Conservation (phyloP, 306 rosid species). For the Crotalaria pallida region DNA sequence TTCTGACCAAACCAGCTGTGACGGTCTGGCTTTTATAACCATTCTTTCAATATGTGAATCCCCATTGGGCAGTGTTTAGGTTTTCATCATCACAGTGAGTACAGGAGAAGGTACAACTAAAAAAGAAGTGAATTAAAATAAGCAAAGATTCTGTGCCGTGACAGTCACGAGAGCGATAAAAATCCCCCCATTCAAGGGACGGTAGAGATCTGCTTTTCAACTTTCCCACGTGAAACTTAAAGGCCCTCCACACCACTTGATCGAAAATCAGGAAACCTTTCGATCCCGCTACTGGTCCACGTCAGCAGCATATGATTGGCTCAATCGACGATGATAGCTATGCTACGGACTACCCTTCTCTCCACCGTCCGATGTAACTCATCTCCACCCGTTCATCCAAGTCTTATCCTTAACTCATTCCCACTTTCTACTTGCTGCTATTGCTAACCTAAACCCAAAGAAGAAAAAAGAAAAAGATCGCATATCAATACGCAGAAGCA, state of each 20-base stretch:
- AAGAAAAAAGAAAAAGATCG: no score
- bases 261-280: background rate
- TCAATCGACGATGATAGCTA: conserved; percentile 29
- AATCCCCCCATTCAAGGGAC: background rate
- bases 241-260: background rate
- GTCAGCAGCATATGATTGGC: conserved; percentile 21
- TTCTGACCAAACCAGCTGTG: no score
- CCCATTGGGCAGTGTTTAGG: no score
- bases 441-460: background rate
- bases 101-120: no score
- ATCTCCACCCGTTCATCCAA: conserved; percentile 27
- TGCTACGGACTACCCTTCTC: background rate
- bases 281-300: background rate
- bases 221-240: conserved; percentile 31
- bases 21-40: no score
- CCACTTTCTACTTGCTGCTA: background rate
- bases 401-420: conserved; percentile 41
- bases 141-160: background rate
- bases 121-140: no score
- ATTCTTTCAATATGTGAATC: no score
- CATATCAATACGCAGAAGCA: background rate
- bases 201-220: background rate
- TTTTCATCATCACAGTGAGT: no score
- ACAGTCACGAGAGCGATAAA: background rate
- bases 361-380: conserved; percentile 39